These are phyloP conservation scores for Cordyceps fumosorosea DNA, from an alignment of 2,329 filamentous ascomycete species.

Conservation along the genomic window DNA sequence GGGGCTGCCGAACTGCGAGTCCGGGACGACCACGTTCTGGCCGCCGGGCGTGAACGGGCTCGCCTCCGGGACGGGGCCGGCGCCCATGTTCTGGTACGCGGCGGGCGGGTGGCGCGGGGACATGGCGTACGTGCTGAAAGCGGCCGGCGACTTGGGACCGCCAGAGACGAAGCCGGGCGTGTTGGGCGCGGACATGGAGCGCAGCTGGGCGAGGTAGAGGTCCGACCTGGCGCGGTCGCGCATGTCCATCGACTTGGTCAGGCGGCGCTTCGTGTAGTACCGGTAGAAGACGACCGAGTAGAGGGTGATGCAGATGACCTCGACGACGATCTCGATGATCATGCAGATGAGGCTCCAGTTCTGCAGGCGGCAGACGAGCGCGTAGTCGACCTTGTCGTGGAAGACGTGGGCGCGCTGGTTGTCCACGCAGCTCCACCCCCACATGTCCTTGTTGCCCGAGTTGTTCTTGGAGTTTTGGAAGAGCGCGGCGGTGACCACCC, in stretches of 20 bases:
- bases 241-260: conserved; percentile 93
- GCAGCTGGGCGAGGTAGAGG: conserved; percentile 83
- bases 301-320: conserved; percentile 82
- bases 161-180: conserved; percentile 67
- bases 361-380: conserved; percentile 82
- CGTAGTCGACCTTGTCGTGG: conserved; percentile 75
- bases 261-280: conserved; percentile 91
- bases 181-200: conserved; percentile 84
- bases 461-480: conserved; percentile 72
- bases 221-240: conserved; percentile 92
- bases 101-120: conserved; percentile 56
- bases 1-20: conserved; percentile 51
- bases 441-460: conserved; percentile 74
- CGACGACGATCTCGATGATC: conserved; percentile 92
- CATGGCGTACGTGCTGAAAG: conserved; percentile 42
- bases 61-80: conserved; percentile 29
- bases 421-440: conserved; percentile 96
- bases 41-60: conserved; percentile 46
- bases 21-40: conserved; percentile 50
- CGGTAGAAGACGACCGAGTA: conserved; percentile 96
- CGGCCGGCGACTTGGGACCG: conserved; percentile 33
- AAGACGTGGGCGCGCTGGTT: conserved; percentile 77
- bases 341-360: conserved; percentile 96
- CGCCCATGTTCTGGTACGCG: conserved; percentile 44
- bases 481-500: conserved; percentile 78